Base-by-base conservation (phyloP, 257 asterid species). In the Petunia secreta region DNA sequence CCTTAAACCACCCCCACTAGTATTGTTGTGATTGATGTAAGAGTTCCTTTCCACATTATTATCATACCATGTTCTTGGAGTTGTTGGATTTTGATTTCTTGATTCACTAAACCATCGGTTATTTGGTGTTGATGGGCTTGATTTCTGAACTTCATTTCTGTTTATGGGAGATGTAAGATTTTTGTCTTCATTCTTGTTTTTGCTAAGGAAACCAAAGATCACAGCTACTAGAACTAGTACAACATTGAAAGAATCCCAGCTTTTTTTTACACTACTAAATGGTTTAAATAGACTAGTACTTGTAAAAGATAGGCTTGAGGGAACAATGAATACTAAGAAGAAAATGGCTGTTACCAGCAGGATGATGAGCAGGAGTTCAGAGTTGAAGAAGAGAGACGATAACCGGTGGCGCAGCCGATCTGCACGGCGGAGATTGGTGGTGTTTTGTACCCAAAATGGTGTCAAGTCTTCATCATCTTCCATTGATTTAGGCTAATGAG, bases 201-300 rank as follows among this genome's bases (percentile, higher is more conserved):
- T 93, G 69, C 96, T 90, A 0, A 92, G 92, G 82, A 95, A 85
- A 2, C 99, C 99, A 84, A 93, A 92, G 57, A 91, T 83, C 2
- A 93, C 84, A 63, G 99, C 99, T 25, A 90, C 88, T 50, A 95
- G 81, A 78, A 95, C 98, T 46, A 95, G 87, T 1, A 89, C 83
- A 0, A 89, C 48, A 79, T 93, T 95, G 81, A 95, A 80, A 25
- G 97, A 91, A 88, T 92, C 99, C 99, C 99, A 95, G 79, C 95
- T 93, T 58, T 86, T 93, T 80, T 89, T 92, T 2, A 95, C 97
- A 67, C 83, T 86, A 59, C 83, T 93, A 25, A 25, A 25, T 11
- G 99, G 97, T 86, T 81, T 89, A 79, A 95, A 89, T 83, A 95
- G 82, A 62, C 76, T 87, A 64, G 75, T 88, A 52, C 86, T 73